phyloP scores from a whole-genome alignment of 495 filamentous ascomycete genomes.

The Jackrogersella minutella region DNA sequence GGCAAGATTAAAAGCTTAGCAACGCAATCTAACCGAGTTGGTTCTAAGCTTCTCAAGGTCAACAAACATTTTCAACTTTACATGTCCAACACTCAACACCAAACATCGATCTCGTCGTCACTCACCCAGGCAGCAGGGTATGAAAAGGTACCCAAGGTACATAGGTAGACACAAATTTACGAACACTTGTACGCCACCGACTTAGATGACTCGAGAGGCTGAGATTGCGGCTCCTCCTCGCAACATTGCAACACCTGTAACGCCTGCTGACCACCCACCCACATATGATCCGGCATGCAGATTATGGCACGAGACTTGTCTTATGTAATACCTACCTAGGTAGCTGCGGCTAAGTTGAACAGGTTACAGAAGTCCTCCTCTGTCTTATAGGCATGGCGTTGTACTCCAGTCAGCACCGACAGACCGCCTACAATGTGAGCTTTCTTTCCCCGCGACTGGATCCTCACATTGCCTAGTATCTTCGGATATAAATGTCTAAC shows the following conservation, averaged over 20 bases:
- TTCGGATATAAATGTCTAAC: constrained; percentile 2
- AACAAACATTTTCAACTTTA: not conserved
- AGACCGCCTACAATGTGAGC: constrained; percentile 6
- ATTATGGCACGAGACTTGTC: constrained; percentile 26
- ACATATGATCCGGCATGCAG: constrained; percentile 14
- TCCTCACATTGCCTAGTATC: not conserved
- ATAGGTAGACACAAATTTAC: not conserved
- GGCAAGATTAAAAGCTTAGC: not conserved
- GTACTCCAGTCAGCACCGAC: not conserved
- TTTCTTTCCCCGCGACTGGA: not conserved
- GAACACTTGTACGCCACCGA: not conserved
- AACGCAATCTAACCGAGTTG: constrained; percentile 11
- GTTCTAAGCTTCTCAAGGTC: not conserved
- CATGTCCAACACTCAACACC: not conserved
- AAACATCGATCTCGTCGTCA: not conserved
- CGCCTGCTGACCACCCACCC: constrained; percentile 23
- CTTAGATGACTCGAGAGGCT: constrained; percentile 4
- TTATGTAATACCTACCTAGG: constrained; percentile 12
- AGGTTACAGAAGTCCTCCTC: constrained; percentile 1
- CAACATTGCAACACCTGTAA: not conserved
- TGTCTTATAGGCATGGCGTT: not conserved
- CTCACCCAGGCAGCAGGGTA: not conserved
- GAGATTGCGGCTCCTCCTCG: constrained; percentile 20
- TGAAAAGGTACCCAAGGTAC: not conserved
- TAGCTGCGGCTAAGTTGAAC: not conserved